These are phyloP conservation scores for Volvox carteri DNA, from an alignment of 163 green algal species.

Conservation along the genomic window DNA sequence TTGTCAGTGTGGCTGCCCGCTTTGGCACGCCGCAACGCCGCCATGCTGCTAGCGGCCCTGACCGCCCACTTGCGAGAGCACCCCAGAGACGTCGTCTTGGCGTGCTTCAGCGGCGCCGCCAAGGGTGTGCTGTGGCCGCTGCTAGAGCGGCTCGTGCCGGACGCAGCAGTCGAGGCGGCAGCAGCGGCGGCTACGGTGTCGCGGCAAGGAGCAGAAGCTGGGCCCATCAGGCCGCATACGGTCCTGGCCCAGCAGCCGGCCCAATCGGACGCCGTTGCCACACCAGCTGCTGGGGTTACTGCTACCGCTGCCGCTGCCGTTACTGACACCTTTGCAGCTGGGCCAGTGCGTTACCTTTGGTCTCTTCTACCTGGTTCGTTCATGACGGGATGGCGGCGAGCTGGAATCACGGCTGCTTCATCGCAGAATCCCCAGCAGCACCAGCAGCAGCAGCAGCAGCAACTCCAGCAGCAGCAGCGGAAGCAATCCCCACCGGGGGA, in stretches of 20 bases:
- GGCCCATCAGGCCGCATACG: too few relatives aligned
- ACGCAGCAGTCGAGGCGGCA: background rate
- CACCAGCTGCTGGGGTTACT: too few relatives aligned
- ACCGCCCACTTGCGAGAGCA: background rate
- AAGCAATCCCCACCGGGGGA: background rate
- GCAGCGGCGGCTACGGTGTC: background rate
- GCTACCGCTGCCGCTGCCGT: too few relatives aligned
- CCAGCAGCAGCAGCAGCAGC: background rate
- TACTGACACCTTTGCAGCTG: background rate
- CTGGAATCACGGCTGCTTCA: background rate
- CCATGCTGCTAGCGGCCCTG: background rate
- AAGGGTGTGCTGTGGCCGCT: conserved; percentile 42
- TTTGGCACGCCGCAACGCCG: conserved; percentile 3
- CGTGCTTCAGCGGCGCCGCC: conserved; percentile 32
- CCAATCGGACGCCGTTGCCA: background rate
- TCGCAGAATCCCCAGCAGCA: background rate
- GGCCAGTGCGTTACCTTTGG: background rate
- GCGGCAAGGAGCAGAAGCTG: background rate
- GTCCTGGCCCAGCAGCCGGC: background rate
- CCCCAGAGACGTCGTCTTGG: background rate
- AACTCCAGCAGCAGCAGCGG: background rate
- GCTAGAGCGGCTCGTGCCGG: background rate
- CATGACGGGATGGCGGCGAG: background rate
- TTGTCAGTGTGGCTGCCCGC: conserved; percentile 36
- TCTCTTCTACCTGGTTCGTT: background rate